A percentile compares a stretch with the other conserved stretches of the same genome.
phyloP scores from a whole-genome alignment of 352 stramenopile species.

The Phytophthora melonis region DNA sequence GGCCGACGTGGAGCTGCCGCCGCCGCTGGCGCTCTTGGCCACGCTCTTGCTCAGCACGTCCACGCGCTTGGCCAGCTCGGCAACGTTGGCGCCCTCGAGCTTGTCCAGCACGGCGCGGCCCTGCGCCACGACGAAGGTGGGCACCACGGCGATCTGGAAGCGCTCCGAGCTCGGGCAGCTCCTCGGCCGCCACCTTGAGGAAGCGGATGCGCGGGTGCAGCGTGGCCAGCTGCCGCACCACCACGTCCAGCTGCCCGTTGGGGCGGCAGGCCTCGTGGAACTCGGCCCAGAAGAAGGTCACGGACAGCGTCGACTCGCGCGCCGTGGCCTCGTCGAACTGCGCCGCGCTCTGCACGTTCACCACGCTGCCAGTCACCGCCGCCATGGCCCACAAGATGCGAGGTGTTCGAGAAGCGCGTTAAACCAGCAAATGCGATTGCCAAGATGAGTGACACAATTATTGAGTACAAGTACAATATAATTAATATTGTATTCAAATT shows the following conservation, averaged over 20 bases:
- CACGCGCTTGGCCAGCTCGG: slow-evolving; percentile 85
- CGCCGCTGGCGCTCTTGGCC: slow-evolving; percentile 61
- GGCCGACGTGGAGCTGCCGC: neutral
- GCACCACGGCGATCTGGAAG: slow-evolving; percentile 93
- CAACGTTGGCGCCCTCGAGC: slow-evolving; percentile 85
- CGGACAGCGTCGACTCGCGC: slow-evolving; percentile 78
- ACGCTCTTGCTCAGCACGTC: slow-evolving; percentile 88
- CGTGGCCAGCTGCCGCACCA: slow-evolving; percentile 83
- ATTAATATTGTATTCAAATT: too few relatives aligned
- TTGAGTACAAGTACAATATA: neutral
- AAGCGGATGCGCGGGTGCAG: slow-evolving; percentile 87
- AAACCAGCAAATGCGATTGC: neutral
- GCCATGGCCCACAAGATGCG: slow-evolving; percentile 29
- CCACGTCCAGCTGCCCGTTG: slow-evolving; percentile 89
- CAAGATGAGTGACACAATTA: neutral
- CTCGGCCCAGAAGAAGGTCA: slow-evolving; percentile 89
- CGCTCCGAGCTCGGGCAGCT: slow-evolving; percentile 84
- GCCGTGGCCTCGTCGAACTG: slow-evolving; percentile 84
- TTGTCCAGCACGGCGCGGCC: slow-evolving; percentile 83
- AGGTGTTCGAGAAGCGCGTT: neutral
- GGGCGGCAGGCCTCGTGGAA: slow-evolving; percentile 84
- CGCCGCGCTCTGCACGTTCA: slow-evolving; percentile 70
- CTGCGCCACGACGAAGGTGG: slow-evolving; percentile 93
- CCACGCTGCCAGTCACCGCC: slow-evolving; percentile 65
- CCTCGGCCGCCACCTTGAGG: slow-evolving; percentile 88